A percentile compares a stretch with the other conserved stretches of the same genome.
phyloP scores from a whole-genome alignment of 805 yeast species.

The Yarrowia yakushimensis region DNA sequence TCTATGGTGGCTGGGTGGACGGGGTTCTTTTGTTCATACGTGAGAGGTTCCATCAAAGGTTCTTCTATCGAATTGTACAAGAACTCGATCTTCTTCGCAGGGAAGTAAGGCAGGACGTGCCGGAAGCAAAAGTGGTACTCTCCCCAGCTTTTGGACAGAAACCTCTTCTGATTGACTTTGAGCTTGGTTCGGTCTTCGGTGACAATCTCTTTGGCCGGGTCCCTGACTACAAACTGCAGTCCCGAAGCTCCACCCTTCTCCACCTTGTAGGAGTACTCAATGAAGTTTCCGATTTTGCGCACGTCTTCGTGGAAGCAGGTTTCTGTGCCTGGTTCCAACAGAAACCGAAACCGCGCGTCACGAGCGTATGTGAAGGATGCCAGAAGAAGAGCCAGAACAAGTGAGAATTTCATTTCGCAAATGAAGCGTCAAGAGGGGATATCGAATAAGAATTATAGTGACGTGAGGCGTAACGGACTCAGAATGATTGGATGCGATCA shows the following conservation, averaged over 20 bases:
- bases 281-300: slow-evolving; percentile 16
- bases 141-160: slow-evolving; percentile 5
- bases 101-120: neutral
- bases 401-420: neutral
- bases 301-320: slow-evolving; percentile 8
- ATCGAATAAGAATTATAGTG: neutral
- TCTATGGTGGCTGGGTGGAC: neutral
- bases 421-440: neutral
- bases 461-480: neutral
- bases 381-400: neutral
- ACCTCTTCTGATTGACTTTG: neutral
- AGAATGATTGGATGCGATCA: neutral
- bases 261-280: slow-evolving; percentile 8
- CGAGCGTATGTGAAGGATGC: neutral
- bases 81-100: slow-evolving; percentile 8
- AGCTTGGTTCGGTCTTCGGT: neutral
- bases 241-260: slow-evolving; percentile 13
- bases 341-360: neutral
- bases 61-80: neutral
- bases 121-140: slow-evolving; percentile 12
- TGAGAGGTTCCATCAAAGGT: slow-evolving; percentile 8
- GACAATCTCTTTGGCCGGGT: neutral
- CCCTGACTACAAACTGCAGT: neutral
- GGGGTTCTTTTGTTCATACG: neutral
- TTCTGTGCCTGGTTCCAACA: slow-evolving; percentile 16